Base-by-base conservation (phyloP, 345 rosid genomes). In the Citropsis articulata region DNA sequence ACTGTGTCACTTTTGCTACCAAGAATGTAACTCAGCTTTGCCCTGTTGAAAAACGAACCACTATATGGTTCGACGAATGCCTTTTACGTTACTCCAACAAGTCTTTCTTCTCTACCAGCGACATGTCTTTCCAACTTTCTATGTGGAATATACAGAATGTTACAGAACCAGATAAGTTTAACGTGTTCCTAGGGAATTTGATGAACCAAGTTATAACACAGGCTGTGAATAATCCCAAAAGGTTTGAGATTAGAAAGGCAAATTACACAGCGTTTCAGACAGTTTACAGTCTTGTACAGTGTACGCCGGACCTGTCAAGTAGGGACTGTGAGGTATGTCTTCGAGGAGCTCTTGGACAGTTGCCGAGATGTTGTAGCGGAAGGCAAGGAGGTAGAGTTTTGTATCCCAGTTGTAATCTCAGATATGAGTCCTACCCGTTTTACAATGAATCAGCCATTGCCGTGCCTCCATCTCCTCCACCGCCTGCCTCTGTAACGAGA, bases 211-310 rank as follows among this genome's bases (percentile, higher is more conserved):
- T 21, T 25, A 53, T 84, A 0, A 12, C 38, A 8, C 73, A 9
- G 50, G 88, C 84, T 0, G 73, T 75, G 3, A 72, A 13, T 33
- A 81, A 80, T 6, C 40, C 62, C 35, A 83, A 50, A 22, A 87
- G 81, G 73, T 90, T 84, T 31, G 91, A 88, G 0, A 79, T 78
- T 1, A 61, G 35, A 65, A 75, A 77, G 21, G 77, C 27, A 5
- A 28, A 77, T 24, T 71, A 77, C 40, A 65, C 80, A 16, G 79
- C 30, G 62, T 81, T 69, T 18, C 70, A 78, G 45, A 69, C 42
- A 1, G 53, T 91, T 21, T 91, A 81, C 77, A 69, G 73, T 18
- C 88, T 91, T 0, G 84, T 56, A 1, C 89, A 91, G 86, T 91
- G 96, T 77, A 86, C 85, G 2, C 90, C 84, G 8, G 92, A 90